Conservation (phyloP, 345 rosid species). For the Excoecaria cochinchinensis region DNA sequence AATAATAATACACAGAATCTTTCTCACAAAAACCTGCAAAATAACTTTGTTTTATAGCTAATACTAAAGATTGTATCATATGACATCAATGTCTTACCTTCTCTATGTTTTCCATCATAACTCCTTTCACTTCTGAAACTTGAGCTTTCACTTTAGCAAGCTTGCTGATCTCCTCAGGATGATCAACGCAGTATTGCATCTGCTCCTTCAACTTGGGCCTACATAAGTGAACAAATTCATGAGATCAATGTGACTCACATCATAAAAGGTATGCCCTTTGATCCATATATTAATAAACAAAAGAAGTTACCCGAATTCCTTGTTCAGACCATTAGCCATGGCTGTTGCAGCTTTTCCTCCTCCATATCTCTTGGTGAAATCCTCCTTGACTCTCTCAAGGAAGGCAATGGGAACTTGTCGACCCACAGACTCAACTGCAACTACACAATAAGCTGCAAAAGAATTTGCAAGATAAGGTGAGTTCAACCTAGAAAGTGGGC, state of each 20-base stretch:
- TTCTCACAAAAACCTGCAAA: not conserved
- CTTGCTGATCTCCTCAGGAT: constrained; percentile 96
- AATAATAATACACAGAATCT: not conserved
- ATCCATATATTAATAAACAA: not conserved
- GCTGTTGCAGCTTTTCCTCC: constrained; percentile 31
- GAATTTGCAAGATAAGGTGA: constrained; percentile 3
- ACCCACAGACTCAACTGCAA: constrained; percentile 33
- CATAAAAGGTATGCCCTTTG: not conserved
- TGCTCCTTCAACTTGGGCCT: constrained; percentile 92
- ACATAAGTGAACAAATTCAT: not conserved
- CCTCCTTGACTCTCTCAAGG: constrained; percentile 34
- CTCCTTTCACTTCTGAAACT: constrained; percentile 98
- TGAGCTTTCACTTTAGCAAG: constrained; percentile 97
- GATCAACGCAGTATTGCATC: constrained; percentile 91
- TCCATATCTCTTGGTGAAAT: constrained; percentile 29
- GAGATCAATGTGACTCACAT: not conserved
- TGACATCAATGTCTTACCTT: constrained; percentile 46
- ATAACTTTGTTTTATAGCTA: not conserved
- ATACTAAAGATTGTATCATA: not conserved
- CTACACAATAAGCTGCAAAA: constrained; percentile 32
- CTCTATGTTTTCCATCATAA: constrained; percentile 98
- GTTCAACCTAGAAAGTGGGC: not conserved
- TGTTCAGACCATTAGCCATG: constrained; percentile 28
- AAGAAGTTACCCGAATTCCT: constrained; percentile 31
- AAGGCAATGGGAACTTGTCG: constrained; percentile 33